These are phyloP conservation scores for Heritiera fomes DNA, from an alignment of 345 rosid genomes.

Conservation along the genomic window DNA sequence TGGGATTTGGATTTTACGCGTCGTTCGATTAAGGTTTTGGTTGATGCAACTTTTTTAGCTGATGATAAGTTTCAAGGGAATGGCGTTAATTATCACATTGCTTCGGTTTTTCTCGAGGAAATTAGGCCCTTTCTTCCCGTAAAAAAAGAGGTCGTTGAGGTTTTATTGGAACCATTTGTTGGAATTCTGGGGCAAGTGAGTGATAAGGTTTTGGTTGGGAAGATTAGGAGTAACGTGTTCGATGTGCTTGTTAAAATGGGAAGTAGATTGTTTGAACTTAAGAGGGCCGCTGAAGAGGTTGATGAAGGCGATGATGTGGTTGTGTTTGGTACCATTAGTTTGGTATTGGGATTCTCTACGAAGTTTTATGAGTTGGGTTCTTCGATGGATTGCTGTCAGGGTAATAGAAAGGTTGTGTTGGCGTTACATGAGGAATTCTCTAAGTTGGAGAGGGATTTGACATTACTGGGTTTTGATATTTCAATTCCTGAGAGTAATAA, in stretches of 20 bases:
- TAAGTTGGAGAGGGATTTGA: conserved; percentile 73
- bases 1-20: conserved; percentile 67
- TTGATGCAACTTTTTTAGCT: conserved; percentile 50
- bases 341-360: conserved; percentile 56
- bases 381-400: conserved; percentile 65
- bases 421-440: conserved; percentile 62
- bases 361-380: conserved; percentile 83
- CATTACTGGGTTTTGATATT: conserved; percentile 44
- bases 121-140: conserved; percentile 67
- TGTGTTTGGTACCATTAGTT: conserved; percentile 57
- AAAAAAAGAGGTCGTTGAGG: conserved; percentile 46
- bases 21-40: conserved; percentile 47
- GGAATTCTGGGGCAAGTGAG: conserved; percentile 49
- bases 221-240: conserved; percentile 76
- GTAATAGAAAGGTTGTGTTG: conserved; percentile 77
- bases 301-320: conserved; percentile 48
- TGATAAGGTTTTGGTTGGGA: conserved; percentile 68
- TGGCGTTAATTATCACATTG: conserved; percentile 87
- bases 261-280: conserved; percentile 51
- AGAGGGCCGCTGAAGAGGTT: conserved; percentile 40
- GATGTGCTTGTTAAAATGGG: conserved; percentile 60
- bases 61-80: conserved; percentile 59
- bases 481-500: conserved; percentile 37
- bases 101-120: conserved; percentile 72
- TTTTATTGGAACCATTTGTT: conserved; percentile 51